A percentile compares a stretch with the other conserved stretches of the same genome.
These are phyloP conservation scores for Actinomortierella ambigua DNA, from an alignment of 371 early-diverging fungal genomes.

Conservation along the genomic window DNA sequence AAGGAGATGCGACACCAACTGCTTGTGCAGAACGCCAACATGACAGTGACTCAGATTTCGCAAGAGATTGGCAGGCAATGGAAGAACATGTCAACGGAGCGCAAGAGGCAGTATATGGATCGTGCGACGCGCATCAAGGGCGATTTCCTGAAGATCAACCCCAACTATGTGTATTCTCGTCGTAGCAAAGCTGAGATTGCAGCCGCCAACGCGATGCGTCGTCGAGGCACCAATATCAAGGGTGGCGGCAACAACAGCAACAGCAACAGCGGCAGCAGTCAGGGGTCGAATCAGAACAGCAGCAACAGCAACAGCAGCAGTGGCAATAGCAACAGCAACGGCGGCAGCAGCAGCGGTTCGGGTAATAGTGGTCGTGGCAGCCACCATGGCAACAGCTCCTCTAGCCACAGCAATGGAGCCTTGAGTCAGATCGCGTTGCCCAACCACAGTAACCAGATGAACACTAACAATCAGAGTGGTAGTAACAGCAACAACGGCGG, in stretches of 20 bases:
- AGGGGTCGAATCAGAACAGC: constrained; percentile 15
- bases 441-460: too few relatives aligned
- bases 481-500: constrained; percentile 14
- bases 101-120: constrained; percentile 37
- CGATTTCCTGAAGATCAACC: constrained; percentile 61
- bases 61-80: constrained; percentile 62
- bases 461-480: constrained; percentile 6
- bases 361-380: not conserved
- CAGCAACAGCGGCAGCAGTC: constrained; percentile 4
- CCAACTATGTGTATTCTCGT: constrained; percentile 67
- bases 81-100: constrained; percentile 49
- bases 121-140: constrained; percentile 54
- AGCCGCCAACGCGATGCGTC: constrained; percentile 49
- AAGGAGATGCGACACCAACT: constrained; percentile 66
- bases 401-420: constrained; percentile 7
- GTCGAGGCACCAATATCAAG: constrained; percentile 6
- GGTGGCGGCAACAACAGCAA: not conserved
- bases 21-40: constrained; percentile 55
- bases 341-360: constrained; percentile 24
- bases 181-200: constrained; percentile 66
- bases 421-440: constrained; percentile 1
- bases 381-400: not conserved
- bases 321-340: constrained; percentile 23
- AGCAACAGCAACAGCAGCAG: constrained; percentile 17
- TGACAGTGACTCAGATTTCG: constrained; percentile 64